phyloP scores from a whole-genome alignment of 495 filamentous ascomycete species.

The Aspergillus kassunensis region DNA sequence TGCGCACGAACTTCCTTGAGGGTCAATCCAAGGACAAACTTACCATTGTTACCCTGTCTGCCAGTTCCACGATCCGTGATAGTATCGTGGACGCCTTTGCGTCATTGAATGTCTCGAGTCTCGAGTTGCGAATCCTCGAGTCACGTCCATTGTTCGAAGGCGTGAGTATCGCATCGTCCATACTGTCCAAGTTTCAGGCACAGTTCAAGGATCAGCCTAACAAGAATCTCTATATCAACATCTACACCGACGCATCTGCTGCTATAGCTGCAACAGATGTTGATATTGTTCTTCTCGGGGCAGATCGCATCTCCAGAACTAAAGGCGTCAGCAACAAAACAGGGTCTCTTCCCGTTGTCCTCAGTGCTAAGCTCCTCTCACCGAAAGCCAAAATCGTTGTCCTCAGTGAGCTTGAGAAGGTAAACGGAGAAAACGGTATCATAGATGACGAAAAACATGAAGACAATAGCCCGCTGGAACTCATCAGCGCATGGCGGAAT shows the following conservation, averaged over 20 bases:
- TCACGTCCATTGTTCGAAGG: conserved; percentile 66
- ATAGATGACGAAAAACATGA: conserved; percentile 39
- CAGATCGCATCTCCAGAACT: conserved; percentile 52
- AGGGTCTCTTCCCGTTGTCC: conserved; percentile 54
- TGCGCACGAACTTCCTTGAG: conserved; percentile 26
- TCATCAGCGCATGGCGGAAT: conserved; percentile 44
- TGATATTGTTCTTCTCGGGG: conserved; percentile 57
- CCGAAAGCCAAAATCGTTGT: conserved; percentile 47
- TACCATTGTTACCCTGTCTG: conserved; percentile 54
- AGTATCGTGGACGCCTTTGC: conserved; percentile 31
- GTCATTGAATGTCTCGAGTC: conserved; percentile 20
- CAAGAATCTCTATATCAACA: conserved; percentile 32
- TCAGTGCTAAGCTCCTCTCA: conserved; percentile 44
- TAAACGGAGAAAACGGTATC: conserved; percentile 42
- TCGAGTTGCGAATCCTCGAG: conserved; percentile 59
- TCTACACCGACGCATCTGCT: conserved; percentile 60
- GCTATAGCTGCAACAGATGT: conserved; percentile 46
- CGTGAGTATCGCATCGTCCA: conserved; percentile 46
- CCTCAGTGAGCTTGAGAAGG: conserved; percentile 57
- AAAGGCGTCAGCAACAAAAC: conserved; percentile 64
- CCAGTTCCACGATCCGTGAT: conserved; percentile 56
- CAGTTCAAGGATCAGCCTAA: conserved; percentile 15
- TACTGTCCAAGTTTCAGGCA: conserved; percentile 33
- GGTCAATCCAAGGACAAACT: conserved; percentile 25
- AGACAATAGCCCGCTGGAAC: conserved; percentile 44